phyloP scores from a whole-genome alignment of 2,329 filamentous ascomycete species.

The Aschersonia sp. region DNA sequence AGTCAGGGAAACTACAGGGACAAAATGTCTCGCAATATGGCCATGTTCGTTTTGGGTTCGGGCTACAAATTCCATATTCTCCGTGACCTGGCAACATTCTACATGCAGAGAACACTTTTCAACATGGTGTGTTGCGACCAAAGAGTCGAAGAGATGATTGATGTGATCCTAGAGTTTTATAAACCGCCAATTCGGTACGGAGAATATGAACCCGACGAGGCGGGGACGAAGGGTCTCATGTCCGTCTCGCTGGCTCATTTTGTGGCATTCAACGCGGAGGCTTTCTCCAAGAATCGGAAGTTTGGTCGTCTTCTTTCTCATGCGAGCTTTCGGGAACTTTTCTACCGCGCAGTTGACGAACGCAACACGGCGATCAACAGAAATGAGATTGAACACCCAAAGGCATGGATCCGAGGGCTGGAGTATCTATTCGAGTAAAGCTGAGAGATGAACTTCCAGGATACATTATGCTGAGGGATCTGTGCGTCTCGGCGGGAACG shows the following conservation, averaged over 20 bases:
- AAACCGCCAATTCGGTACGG: background rate
- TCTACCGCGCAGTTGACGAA: too few relatives aligned
- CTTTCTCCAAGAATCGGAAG: too few relatives aligned
- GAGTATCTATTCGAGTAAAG: too few relatives aligned
- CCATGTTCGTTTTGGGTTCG: background rate
- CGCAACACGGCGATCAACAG: too few relatives aligned
- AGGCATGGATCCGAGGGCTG: too few relatives aligned
- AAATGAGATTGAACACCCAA: too few relatives aligned
- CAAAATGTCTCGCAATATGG: background rate
- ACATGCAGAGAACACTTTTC: background rate
- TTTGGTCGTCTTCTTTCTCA: too few relatives aligned
- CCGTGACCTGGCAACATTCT: background rate
- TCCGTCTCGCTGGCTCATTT: background rate
- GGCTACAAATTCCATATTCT: background rate
- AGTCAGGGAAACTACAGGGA: background rate
- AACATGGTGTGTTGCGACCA: background rate
- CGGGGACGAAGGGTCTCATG: background rate
- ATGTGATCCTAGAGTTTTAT: background rate
- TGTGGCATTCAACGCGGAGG: background rate
- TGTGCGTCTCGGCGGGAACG: too few relatives aligned
- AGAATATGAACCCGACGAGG: too few relatives aligned
- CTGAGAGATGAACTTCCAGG: too few relatives aligned
- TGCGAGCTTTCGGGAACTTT: too few relatives aligned
- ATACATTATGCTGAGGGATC: too few relatives aligned
- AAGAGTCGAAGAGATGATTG: background rate